Evolutionary conservation across 2,329 filamentous ascomycete species (phyloP).

Genomic region (Sporothrix euskadiensis): DNA sequence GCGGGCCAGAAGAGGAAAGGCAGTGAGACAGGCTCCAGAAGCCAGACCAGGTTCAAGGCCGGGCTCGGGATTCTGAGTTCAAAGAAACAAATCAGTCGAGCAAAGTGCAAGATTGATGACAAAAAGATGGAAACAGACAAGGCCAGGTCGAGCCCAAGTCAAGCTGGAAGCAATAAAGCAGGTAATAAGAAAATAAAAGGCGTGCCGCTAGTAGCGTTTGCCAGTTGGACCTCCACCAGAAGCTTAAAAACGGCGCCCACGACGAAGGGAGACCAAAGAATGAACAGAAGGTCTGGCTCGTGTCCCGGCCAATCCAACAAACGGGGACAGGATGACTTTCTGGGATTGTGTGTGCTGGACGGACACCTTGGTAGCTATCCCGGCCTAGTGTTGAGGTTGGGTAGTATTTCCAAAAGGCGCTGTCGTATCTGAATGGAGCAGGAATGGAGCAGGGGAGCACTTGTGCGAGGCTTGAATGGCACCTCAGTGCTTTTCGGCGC

Average conservation of each 20-base stretch:
- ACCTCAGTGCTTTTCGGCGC: not conserved
- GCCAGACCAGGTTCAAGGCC: not conserved
- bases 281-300: not conserved
- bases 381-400: slow-evolving; percentile 22
- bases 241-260: slow-evolving; percentile 1
- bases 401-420: slow-evolving; percentile 20
- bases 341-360: slow-evolving; percentile 16
- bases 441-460: slow-evolving; percentile 1
- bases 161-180: not conserved
- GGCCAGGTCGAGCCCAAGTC: not conserved
- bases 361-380: slow-evolving; percentile 18
- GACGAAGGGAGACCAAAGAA: not conserved
- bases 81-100: not conserved
- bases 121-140: not conserved
- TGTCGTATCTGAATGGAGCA: slow-evolving; percentile 4
- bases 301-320: slow-evolving; percentile 17
- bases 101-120: not conserved
- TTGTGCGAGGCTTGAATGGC: slow-evolving; percentile 8
- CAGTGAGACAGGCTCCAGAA: not conserved
- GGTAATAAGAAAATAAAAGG: not conserved
- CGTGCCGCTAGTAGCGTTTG: not conserved
- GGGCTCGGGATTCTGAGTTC: not conserved
- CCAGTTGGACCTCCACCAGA: not conserved
- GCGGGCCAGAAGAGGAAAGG: not conserved
- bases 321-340: slow-evolving; percentile 1